Conservation (phyloP, 2,329 filamentous ascomycete genomes). For the Aspergillus flavus region DNA sequence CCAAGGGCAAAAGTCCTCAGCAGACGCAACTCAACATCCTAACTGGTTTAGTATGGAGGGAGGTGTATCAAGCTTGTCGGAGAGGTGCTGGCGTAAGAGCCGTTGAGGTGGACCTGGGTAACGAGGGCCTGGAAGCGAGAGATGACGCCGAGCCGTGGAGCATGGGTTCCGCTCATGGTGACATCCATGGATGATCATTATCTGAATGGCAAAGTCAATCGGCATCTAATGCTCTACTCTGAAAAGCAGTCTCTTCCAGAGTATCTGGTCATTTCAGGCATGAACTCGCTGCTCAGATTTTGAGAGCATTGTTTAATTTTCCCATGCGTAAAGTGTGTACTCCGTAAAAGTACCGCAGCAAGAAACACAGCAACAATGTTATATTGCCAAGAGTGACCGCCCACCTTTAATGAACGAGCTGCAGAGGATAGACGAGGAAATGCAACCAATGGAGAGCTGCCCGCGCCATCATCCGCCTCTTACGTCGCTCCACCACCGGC, state of each 20-base stretch:
- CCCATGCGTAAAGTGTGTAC: not conserved
- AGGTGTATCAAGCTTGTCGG: conserved; percentile 20
- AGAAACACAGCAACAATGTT: not conserved
- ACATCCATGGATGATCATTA: conserved; percentile 12
- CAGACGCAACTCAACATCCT: conserved; percentile 3
- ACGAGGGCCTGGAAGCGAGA: conserved; percentile 31
- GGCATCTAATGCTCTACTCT: not conserved
- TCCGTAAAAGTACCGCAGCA: too few relatives aligned
- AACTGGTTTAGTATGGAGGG: not conserved
- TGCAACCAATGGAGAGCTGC: conserved; percentile 12
- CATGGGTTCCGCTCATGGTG: conserved; percentile 10
- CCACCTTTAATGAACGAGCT: not conserved
- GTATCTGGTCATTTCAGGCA: not conserved
- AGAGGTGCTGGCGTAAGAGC: conserved; percentile 19
- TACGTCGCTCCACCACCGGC: not conserved
- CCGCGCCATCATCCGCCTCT: not conserved
- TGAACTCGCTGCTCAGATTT: not conserved
- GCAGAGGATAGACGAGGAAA: not conserved
- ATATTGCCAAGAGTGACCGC: conserved; percentile 7
- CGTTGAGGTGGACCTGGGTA: conserved; percentile 22
- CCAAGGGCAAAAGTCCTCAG: conserved; percentile 14
- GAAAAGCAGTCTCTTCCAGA: not conserved
- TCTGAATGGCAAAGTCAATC: not conserved
- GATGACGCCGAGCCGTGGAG: conserved; percentile 31
- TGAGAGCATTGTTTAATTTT: not conserved